Percentiles rank a stretch among this genome's conserved stretches.
Evolutionary conservation across 352 stramenopile species (phyloP).

Genomic region (Pythium aristosporum): DNA sequence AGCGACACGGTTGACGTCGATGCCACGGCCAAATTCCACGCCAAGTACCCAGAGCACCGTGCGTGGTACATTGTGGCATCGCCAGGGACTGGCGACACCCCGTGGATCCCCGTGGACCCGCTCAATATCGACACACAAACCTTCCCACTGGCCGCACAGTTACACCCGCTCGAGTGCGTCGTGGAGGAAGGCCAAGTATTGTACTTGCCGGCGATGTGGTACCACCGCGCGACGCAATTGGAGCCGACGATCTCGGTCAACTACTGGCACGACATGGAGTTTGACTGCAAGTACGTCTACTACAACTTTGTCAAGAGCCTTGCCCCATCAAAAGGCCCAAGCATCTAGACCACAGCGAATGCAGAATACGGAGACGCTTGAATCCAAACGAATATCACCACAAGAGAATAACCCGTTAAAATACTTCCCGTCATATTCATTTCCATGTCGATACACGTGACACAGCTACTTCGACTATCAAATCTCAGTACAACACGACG

Average conservation of each 20-base stretch:
- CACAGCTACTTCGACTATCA: background rate
- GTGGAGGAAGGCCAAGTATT: conserved; percentile 68
- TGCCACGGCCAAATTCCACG: conserved; percentile 49
- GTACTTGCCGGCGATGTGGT: conserved; percentile 84
- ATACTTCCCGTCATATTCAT: no score
- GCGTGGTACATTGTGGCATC: conserved; percentile 52
- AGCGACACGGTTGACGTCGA: conserved; percentile 25
- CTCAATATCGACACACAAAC: conserved; percentile 50
- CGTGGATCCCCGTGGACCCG: conserved; percentile 83
- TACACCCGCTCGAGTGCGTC: conserved; percentile 67
- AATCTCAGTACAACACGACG: conserved; percentile 20
- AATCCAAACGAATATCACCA: no score
- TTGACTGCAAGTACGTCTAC: conserved; percentile 86
- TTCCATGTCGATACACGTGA: no score
- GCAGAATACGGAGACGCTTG: no score
- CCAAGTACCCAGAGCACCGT: conserved; percentile 43
- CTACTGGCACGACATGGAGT: conserved; percentile 90
- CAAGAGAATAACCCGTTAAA: no score
- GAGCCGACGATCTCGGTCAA: conserved; percentile 82
- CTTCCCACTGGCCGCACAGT: conserved; percentile 51
- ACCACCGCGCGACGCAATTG: conserved; percentile 79
- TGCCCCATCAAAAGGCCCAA: conserved; percentile 14
- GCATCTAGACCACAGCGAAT: background rate
- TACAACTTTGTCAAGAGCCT: conserved; percentile 81
- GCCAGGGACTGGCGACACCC: conserved; percentile 50